Evolutionary conservation across 148 eudicot genomes (phyloP).

Genomic region (Silene conica): DNA sequence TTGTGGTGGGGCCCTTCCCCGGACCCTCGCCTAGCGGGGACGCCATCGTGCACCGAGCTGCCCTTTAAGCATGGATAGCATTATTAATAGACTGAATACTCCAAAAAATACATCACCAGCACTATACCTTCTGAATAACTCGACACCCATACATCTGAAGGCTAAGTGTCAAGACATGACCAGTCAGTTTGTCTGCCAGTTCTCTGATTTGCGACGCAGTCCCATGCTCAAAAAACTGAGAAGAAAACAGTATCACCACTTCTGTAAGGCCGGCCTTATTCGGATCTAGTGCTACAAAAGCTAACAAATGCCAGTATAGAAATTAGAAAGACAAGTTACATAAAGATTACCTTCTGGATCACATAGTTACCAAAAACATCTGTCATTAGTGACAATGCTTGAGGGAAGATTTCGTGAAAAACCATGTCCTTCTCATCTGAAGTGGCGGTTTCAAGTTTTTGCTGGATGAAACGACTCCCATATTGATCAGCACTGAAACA

Average conservation of each 20-base stretch:
- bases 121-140: conserved; percentile 85
- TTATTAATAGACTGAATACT: not conserved
- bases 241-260: not conserved
- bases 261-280: not conserved
- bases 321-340: not conserved
- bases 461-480: conserved; percentile 89
- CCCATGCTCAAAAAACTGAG: conserved; percentile 92
- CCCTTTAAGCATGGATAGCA: not conserved
- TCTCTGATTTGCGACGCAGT: conserved; percentile 59
- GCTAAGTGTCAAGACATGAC: conserved; percentile 78
- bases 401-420: conserved; percentile 68
- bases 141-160: conserved; percentile 99
- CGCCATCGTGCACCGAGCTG: too few relatives aligned
- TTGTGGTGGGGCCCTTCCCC: too few relatives aligned
- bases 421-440: conserved; percentile 70
- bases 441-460: conserved; percentile 76
- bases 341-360: conserved; percentile 58
- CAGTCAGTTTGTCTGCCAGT: conserved; percentile 66
- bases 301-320: not conserved
- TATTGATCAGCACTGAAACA: conserved; percentile 71
- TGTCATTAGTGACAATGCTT: conserved; percentile 70
- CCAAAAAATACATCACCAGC: not conserved
- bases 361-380: conserved; percentile 94
- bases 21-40: too few relatives aligned
- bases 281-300: not conserved